These are phyloP conservation scores for Schizonepeta tenuifolia DNA, from an alignment of 257 asterid genomes.

Conservation along the genomic window DNA sequence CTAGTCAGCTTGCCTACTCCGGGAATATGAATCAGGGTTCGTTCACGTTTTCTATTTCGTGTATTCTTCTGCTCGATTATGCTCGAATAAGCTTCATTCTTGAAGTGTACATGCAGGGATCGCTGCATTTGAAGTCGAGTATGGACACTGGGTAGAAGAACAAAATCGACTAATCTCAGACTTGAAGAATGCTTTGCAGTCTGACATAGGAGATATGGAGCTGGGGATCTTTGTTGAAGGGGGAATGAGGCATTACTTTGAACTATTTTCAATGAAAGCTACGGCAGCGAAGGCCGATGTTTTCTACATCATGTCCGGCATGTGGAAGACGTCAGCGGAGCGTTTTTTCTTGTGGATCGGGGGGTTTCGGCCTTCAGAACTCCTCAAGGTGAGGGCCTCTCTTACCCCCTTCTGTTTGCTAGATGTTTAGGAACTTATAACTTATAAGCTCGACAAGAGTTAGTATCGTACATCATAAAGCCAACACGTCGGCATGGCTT, in stretches of 20 bases:
- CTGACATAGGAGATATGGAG: conserved; percentile 59
- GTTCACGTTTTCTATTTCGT: conserved; percentile 11
- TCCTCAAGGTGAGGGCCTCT: conserved; percentile 63
- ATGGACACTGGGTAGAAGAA: conserved; percentile 81
- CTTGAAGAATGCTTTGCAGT: conserved; percentile 60
- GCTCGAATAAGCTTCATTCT: neutral
- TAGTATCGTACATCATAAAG: no score
- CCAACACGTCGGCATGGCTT: no score
- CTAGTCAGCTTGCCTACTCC: conserved; percentile 55
- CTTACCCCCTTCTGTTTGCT: neutral
- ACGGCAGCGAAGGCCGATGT: conserved; percentile 77
- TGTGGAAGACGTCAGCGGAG: conserved; percentile 86
- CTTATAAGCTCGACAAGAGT: neutral
- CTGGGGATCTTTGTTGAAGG: conserved; percentile 53
- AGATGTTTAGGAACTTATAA: neutral
- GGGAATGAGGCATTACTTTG: conserved; percentile 68
- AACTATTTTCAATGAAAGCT: conserved; percentile 82
- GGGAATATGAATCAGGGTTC: conserved; percentile 64
- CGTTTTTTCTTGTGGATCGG: conserved; percentile 93
- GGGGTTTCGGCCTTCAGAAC: conserved; percentile 88
- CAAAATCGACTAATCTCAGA: conserved; percentile 61
- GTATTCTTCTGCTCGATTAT: neutral
- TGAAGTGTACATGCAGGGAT: conserved; percentile 28
- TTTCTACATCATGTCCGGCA: conserved; percentile 78
- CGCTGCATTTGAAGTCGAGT: conserved; percentile 70